Conservation (phyloP, 2,329 filamentous ascomycete species). For the Alternaria atra region DNA sequence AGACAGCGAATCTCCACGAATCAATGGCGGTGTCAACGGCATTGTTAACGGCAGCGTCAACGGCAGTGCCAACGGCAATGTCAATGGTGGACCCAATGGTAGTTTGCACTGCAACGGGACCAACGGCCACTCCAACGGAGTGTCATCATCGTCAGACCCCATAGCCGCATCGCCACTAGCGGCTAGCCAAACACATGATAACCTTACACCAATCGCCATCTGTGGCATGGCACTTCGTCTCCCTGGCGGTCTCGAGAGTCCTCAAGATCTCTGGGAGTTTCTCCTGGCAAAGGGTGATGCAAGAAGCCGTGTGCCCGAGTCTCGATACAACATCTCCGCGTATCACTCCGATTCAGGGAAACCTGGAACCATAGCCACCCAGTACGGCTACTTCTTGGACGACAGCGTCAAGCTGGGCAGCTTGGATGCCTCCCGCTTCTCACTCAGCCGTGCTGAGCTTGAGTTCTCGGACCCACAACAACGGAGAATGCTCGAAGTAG, state of each 20-base stretch:
- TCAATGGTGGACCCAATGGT: background rate
- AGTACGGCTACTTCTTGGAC: constrained; percentile 33
- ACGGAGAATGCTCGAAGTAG: constrained; percentile 32
- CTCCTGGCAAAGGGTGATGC: constrained; percentile 13
- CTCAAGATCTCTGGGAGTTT: constrained; percentile 45
- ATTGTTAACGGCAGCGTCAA: no score
- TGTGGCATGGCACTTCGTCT: constrained; percentile 37
- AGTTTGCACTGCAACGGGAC: background rate
- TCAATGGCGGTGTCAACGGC: background rate
- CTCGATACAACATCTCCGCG: constrained; percentile 16
- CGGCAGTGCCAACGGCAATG: no score
- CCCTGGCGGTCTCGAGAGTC: constrained; percentile 21
- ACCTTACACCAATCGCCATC: constrained; percentile 27
- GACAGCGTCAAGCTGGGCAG: constrained; percentile 3
- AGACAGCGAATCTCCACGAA: background rate
- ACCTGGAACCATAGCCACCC: constrained; percentile 13
- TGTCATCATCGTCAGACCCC: background rate
- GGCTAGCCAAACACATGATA: no score
- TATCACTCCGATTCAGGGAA: constrained; percentile 29
- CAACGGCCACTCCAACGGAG: background rate
- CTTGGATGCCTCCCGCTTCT: background rate
- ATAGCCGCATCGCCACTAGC: no score
- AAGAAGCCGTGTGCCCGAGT: background rate
- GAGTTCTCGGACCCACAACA: constrained; percentile 33
- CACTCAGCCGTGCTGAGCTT: background rate